phyloP scores from a whole-genome alignment of 2,329 filamentous ascomycete species.

The Didymosphaeria variabile region DNA sequence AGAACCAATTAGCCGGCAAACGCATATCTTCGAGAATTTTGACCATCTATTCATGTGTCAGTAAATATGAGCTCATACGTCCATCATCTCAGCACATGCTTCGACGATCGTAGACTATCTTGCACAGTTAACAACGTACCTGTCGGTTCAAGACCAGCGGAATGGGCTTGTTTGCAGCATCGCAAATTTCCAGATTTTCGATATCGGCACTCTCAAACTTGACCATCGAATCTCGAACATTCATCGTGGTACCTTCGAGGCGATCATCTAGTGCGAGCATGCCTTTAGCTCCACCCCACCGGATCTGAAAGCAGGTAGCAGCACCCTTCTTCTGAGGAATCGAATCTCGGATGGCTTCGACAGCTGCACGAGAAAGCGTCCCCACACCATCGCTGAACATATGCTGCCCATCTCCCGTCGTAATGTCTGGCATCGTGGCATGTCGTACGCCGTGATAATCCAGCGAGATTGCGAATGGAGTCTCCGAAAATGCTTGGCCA shows the following conservation, averaged over 20 bases:
- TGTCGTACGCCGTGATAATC: constrained; percentile 23
- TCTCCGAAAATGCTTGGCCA: constrained; percentile 78
- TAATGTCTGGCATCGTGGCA: constrained; percentile 58
- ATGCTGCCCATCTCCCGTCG: constrained; percentile 53
- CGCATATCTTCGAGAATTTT: constrained; percentile 84
- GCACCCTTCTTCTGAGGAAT: constrained; percentile 46
- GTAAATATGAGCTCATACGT: background rate
- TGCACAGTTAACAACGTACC: background rate
- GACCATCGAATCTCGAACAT: constrained; percentile 75
- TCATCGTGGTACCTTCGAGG: constrained; percentile 65
- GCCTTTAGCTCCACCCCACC: constrained; percentile 76
- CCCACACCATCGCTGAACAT: constrained; percentile 82
- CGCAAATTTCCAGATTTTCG: constrained; percentile 73
- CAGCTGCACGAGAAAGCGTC: constrained; percentile 64
- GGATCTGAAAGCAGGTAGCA: constrained; percentile 74
- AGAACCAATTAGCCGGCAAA: constrained; percentile 66
- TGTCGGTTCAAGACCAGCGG: constrained; percentile 18
- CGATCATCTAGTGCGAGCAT: constrained; percentile 76
- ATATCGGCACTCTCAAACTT: constrained; percentile 69
- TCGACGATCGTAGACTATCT: background rate
- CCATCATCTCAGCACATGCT: no score
- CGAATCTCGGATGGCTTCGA: constrained; percentile 63
- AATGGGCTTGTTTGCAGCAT: constrained; percentile 67
- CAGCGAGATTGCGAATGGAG: constrained; percentile 68
- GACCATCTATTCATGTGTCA: constrained; percentile 65